Evolutionary conservation across 495 filamentous ascomycete genomes (phyloP).

Genomic region (Neurospora sp.): DNA sequence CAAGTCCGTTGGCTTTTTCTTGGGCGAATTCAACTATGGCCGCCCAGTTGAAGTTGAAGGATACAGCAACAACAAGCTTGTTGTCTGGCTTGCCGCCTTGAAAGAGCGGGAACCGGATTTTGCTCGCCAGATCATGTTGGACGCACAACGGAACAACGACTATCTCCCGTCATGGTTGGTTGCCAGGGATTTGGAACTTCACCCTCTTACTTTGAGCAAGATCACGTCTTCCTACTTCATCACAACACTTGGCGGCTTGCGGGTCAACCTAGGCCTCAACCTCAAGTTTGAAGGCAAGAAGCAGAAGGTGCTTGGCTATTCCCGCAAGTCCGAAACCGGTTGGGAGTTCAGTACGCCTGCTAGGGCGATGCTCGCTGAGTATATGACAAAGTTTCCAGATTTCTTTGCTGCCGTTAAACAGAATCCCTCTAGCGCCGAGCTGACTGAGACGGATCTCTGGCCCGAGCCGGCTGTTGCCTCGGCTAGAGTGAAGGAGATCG

Average conservation of each 20-base stretch:
- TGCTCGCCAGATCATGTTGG: conserved; percentile 55
- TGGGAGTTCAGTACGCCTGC: conserved; percentile 95
- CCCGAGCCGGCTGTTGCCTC: conserved; percentile 52
- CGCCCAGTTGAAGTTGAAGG: conserved; percentile 75
- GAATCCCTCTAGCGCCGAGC: conserved; percentile 40
- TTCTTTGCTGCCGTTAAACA: conserved; percentile 81
- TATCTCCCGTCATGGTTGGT: conserved; percentile 84
- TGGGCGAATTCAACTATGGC: conserved; percentile 93
- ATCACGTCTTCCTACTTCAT: conserved; percentile 90
- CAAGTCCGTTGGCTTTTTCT: conserved; percentile 75
- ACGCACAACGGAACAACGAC: conserved; percentile 53
- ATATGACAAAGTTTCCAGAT: conserved; percentile 89
- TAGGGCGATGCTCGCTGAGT: conserved; percentile 65
- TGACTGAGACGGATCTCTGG: conserved; percentile 74
- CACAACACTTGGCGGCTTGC: conserved; percentile 58
- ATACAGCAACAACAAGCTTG: conserved; percentile 60
- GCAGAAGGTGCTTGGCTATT: conserved; percentile 93
- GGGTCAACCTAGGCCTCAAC: conserved; percentile 85
- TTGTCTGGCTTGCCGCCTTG: conserved; percentile 60
- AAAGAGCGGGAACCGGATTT: conserved; percentile 71
- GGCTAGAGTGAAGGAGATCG: conserved; percentile 73
- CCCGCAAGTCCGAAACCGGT: conserved; percentile 67
- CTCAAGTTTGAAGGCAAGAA: conserved; percentile 94
- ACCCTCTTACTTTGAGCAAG: conserved; percentile 83
- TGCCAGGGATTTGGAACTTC: conserved; percentile 68